Conservation (phyloP, 306 rosid genomes). For the Delonix regia region DNA sequence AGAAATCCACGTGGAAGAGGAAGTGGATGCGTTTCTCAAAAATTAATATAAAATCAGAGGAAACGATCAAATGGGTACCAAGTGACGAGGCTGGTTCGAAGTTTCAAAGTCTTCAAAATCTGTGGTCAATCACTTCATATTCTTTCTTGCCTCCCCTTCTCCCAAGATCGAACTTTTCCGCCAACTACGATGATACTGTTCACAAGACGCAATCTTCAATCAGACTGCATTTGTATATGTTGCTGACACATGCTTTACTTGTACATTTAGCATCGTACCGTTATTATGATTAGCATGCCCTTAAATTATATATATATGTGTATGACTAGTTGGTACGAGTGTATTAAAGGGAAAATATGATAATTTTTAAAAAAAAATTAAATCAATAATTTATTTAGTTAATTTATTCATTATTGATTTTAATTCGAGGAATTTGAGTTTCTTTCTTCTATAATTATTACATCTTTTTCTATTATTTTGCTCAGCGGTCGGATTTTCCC, state of each 20-base stretch:
- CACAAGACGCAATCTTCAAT: neutral
- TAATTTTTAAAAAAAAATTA: too few species aligned
- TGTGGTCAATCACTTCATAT: constrained; percentile 66
- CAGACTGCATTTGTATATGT: neutral
- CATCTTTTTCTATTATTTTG: too few species aligned
- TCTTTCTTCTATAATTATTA: too few species aligned
- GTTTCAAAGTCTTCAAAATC: constrained; percentile 64
- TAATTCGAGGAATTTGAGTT: too few species aligned
- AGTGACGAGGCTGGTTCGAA: constrained; percentile 66
- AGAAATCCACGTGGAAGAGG: constrained; percentile 47
- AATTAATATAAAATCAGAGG: constrained; percentile 40
- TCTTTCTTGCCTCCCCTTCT: neutral
- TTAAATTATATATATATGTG: too few species aligned
- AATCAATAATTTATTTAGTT: too few species aligned
- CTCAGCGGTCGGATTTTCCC: too few species aligned
- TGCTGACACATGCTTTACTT: constrained; percentile 21
- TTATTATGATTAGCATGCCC: neutral
- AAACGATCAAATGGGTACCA: constrained; percentile 49
- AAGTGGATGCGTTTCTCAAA: constrained; percentile 36
- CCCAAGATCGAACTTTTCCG: neutral
- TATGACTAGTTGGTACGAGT: neutral
- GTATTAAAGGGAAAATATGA: neutral
- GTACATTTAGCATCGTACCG: constrained; percentile 9
- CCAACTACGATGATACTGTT: neutral
- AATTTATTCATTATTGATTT: too few species aligned